A percentile compares a stretch with the other conserved stretches of the same genome.
These are phyloP conservation scores for Apophysomyces trapeziformis DNA, from an alignment of 371 early-diverging fungal genomes.

Conservation along the genomic window DNA sequence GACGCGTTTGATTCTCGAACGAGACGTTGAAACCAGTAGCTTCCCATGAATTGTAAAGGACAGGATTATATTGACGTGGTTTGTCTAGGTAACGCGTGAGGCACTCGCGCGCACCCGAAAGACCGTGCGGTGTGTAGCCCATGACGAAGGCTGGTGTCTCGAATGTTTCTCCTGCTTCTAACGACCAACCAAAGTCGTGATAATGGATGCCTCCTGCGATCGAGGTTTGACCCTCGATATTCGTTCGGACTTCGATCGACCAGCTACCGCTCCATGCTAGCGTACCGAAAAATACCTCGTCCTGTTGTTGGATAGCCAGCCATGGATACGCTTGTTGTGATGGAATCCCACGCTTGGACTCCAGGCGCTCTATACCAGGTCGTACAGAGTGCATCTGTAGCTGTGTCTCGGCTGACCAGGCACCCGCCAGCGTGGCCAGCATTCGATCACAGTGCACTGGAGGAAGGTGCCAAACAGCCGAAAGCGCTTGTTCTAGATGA, in stretches of 20 bases:
- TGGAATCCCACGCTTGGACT: conserved; percentile 41
- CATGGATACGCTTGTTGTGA: conserved; percentile 46
- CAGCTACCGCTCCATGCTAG: conserved; percentile 51
- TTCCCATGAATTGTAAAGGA: conserved; percentile 54
- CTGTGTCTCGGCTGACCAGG: conserved; percentile 45
- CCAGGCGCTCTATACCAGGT: conserved; percentile 30
- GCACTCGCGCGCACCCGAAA: conserved; percentile 37
- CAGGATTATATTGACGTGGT: conserved; percentile 25
- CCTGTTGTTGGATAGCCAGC: conserved; percentile 35
- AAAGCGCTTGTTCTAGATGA: conserved; percentile 28
- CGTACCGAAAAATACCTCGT: conserved; percentile 41
- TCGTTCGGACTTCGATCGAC: conserved; percentile 33
- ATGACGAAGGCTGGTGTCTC: conserved; percentile 33
- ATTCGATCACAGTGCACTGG: conserved; percentile 23
- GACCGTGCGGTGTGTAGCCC: conserved; percentile 36
- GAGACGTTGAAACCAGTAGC: conserved; percentile 40
- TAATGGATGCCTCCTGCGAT: conserved; percentile 44
- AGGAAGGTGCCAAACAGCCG: conserved; percentile 46
- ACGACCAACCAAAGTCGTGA: conserved; percentile 32
- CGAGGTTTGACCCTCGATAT: conserved; percentile 26
- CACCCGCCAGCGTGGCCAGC: conserved; percentile 40
- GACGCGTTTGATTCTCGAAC: conserved; percentile 27
- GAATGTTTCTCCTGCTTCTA: conserved; percentile 17
- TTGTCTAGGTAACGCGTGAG: conserved; percentile 29
- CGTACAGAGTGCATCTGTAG: conserved; percentile 27